A percentile compares a stretch with the other conserved stretches of the same genome.
These are phyloP conservation scores for Dothideomycetes sp. DNA, from an alignment of 2,329 filamentous ascomycete genomes.

Conservation along the genomic window DNA sequence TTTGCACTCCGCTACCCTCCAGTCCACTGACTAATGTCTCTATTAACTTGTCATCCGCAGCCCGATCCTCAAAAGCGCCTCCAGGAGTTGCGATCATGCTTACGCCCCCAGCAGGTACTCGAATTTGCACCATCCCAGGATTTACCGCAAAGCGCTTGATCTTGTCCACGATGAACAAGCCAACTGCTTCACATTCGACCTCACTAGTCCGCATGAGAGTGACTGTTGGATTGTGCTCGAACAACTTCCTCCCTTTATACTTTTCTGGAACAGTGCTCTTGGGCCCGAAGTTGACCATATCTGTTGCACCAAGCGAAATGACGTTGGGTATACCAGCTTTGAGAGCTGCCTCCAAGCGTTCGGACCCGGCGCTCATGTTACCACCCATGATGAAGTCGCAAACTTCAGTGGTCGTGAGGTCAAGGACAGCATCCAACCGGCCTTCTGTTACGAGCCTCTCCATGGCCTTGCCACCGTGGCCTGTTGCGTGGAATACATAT, in stretches of 20 bases:
- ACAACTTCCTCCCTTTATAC: constrained; percentile 44
- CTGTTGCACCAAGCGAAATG: constrained; percentile 41
- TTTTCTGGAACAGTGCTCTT: constrained; percentile 45
- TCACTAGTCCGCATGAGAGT: constrained; percentile 56
- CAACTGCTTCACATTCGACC: constrained; percentile 50
- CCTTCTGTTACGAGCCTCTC: constrained; percentile 52
- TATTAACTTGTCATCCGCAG: constrained; percentile 41
- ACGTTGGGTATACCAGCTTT: constrained; percentile 50
- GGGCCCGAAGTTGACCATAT: constrained; percentile 58
- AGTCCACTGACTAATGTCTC: constrained; percentile 42
- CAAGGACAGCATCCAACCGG: constrained; percentile 55
- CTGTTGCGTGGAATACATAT: constrained; percentile 62
- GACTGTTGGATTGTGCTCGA: constrained; percentile 57
- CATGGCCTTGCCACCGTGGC: constrained; percentile 60
- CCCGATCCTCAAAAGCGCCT: constrained; percentile 44
- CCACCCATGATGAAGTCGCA: constrained; percentile 56
- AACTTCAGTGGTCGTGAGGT: constrained; percentile 64
- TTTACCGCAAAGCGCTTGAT: constrained; percentile 35
- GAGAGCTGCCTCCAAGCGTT: constrained; percentile 49
- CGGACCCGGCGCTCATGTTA: constrained; percentile 49
- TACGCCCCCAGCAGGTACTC: constrained; percentile 52
- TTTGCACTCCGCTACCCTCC: constrained; percentile 37
- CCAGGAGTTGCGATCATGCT: constrained; percentile 50
- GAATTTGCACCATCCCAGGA: constrained; percentile 42
- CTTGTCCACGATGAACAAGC: constrained; percentile 46